phyloP scores from a whole-genome alignment of 192 early-diverging fungal genomes.

The Entrophospora sp. region DNA sequence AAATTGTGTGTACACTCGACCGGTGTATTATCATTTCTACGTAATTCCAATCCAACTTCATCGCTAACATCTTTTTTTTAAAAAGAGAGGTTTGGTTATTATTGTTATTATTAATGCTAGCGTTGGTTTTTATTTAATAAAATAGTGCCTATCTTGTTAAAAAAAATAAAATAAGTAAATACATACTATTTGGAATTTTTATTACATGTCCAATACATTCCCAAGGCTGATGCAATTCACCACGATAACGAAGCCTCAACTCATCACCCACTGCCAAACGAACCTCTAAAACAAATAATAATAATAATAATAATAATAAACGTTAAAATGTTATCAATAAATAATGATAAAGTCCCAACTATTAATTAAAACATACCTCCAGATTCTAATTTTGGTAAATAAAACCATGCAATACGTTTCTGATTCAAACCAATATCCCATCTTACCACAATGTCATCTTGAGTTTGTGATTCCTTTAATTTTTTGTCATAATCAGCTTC shows the following conservation, averaged over 20 bases:
- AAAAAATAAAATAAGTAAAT: too few relatives aligned
- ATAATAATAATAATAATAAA: background rate
- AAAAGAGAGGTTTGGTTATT: background rate
- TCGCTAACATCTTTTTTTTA: conserved; percentile 64
- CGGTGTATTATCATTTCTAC: conserved; percentile 57
- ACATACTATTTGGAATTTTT: conserved; percentile 87
- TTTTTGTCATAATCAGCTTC: conserved; percentile 89
- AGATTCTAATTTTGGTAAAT: conserved; percentile 83
- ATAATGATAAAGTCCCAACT: conserved; percentile 5
- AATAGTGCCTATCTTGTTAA: too few relatives aligned
- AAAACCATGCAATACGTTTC: conserved; percentile 88
- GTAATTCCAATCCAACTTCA: conserved; percentile 91
- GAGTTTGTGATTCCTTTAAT: conserved; percentile 88
- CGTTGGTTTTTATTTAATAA: too few relatives aligned
- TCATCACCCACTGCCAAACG: conserved; percentile 93
- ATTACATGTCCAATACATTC: conserved; percentile 85
- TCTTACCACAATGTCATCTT: conserved; percentile 88
- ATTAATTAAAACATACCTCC: conserved; percentile 20
- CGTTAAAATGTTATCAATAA: conserved; percentile 24
- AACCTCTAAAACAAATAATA: conserved; percentile 48
- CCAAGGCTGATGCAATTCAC: conserved; percentile 79
- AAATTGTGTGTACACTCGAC: conserved; percentile 81
- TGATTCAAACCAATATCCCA: conserved; percentile 96
- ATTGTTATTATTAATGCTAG: background rate
- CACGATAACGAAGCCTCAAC: conserved; percentile 77